phyloP scores from a whole-genome alignment of 1,284 basidiomycete species.

The Sanghuangporus baumii region DNA sequence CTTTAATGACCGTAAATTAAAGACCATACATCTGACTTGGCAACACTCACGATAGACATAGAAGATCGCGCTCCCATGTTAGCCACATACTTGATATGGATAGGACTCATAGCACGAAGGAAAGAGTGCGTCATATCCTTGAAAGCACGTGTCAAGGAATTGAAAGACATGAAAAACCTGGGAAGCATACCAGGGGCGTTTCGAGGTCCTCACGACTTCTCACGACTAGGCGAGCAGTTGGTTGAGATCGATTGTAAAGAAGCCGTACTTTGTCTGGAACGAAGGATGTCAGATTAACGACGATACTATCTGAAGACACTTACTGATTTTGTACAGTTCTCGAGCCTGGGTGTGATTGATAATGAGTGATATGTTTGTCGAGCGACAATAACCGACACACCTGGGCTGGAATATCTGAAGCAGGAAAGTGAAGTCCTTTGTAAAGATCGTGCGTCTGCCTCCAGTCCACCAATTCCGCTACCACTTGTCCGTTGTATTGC shows the following conservation, averaged over 20 bases:
- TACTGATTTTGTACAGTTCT: slow-evolving; percentile 42
- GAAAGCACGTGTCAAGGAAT: slow-evolving; percentile 11
- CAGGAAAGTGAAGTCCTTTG: slow-evolving; percentile 68
- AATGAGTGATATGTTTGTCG: slow-evolving; percentile 8
- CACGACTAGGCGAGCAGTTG: slow-evolving; percentile 75
- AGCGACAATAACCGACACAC: slow-evolving; percentile 24
- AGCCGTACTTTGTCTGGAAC: slow-evolving; percentile 74
- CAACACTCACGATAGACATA: slow-evolving; percentile 67
- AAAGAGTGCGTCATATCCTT: slow-evolving; percentile 86
- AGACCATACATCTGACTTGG: not conserved
- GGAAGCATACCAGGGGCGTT: slow-evolving; percentile 50
- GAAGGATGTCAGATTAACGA: not conserved
- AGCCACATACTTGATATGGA: slow-evolving; percentile 78
- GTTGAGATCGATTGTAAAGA: slow-evolving; percentile 74
- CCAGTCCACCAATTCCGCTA: slow-evolving; percentile 84
- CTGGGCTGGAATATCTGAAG: slow-evolving; percentile 53
- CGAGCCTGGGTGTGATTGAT: slow-evolving; percentile 32
- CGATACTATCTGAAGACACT: slow-evolving; percentile 18
- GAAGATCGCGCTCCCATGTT: slow-evolving; percentile 82
- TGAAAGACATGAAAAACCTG: slow-evolving; percentile 3
- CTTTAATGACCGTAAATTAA: slow-evolving; percentile 27
- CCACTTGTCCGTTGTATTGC: slow-evolving; percentile 69
- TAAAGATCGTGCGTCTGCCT: slow-evolving; percentile 75
- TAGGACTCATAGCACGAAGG: slow-evolving; percentile 85
- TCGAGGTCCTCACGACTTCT: slow-evolving; percentile 63